Conservation (phyloP, 768 basidiomycete genomes). For the Sarcomyxa edulis region DNA sequence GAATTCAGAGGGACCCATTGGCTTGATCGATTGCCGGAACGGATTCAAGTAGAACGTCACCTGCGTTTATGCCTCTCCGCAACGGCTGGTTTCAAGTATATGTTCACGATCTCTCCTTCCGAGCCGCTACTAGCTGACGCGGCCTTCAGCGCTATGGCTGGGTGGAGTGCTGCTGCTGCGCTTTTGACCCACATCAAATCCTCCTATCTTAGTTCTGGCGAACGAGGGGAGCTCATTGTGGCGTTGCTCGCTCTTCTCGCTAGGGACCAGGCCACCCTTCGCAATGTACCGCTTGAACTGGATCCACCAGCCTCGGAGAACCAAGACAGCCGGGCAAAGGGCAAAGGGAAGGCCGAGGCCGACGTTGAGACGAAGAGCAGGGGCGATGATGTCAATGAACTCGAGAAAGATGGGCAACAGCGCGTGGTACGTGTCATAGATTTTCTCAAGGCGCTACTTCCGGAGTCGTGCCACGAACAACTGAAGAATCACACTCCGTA, state of each 20-base stretch:
- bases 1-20: constrained; percentile 20
- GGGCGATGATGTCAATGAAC: too few relatives aligned
- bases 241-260: constrained; percentile 16
- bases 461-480: too few relatives aligned
- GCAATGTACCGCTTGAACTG: background rate
- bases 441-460: too few relatives aligned
- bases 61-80: constrained; percentile 23
- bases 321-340: too few relatives aligned
- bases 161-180: constrained; percentile 7
- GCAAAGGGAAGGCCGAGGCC: too few relatives aligned
- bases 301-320: background rate
- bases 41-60: constrained; percentile 23
- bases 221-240: constrained; percentile 18
- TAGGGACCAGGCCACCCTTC: constrained; percentile 10
- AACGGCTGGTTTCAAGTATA: constrained; percentile 11
- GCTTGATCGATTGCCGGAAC: constrained; percentile 10
- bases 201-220: constrained; percentile 16
- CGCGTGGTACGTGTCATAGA: too few relatives aligned
- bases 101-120: constrained; percentile 19
- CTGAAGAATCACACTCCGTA: background rate
- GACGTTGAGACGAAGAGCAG: too few relatives aligned
- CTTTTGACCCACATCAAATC: constrained; percentile 9
- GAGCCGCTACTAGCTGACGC: constrained; percentile 25
- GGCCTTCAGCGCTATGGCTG: constrained; percentile 14
- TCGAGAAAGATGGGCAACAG: too few relatives aligned